These are phyloP conservation scores for Castanea crenata DNA, from an alignment of 306 rosid genomes.

Conservation along the genomic window DNA sequence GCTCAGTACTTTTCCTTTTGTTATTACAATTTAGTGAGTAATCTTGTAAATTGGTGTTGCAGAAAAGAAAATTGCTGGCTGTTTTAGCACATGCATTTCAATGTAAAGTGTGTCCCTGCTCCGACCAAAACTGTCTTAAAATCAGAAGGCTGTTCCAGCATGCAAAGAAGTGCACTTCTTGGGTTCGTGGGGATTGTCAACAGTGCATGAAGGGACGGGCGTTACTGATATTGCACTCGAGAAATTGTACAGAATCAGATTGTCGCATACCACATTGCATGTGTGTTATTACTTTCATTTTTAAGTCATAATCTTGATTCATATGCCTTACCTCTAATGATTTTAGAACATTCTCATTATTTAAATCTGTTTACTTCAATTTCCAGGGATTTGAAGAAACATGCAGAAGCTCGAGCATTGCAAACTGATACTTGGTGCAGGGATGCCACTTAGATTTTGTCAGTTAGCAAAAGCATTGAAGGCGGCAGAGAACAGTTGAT, in stretches of 20 bases:
- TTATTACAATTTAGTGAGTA: not conserved
- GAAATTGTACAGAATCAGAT: conserved; percentile 27
- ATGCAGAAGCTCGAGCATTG: conserved; percentile 9
- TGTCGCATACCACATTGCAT: conserved; percentile 44
- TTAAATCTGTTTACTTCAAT: conserved; percentile 1
- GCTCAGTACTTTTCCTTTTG: not conserved
- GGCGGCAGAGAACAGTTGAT: not conserved
- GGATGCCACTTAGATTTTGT: conserved; percentile 8
- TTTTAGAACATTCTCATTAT: not conserved
- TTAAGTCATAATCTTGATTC: too few relatives aligned
- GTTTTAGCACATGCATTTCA: conserved; percentile 33
- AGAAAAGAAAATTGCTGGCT: conserved; percentile 25
- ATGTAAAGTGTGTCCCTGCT: conserved; percentile 40
- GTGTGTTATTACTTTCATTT: conserved; percentile 14
- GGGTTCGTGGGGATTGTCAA: conserved; percentile 31
- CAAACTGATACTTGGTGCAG: conserved; percentile 15
- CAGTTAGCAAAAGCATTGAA: too few relatives aligned
- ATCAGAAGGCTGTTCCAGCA: conserved; percentile 38
- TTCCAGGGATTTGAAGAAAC: conserved; percentile 38
- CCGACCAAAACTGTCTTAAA: conserved; percentile 30
- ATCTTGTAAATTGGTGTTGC: not conserved
- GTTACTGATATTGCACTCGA: conserved; percentile 22
- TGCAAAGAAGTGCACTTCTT: conserved; percentile 32
- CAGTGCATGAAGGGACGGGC: conserved; percentile 36
- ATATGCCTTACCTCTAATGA: too few relatives aligned